Conservation (phyloP, 805 yeast genomes). For the Yarrowia deformans region DNA sequence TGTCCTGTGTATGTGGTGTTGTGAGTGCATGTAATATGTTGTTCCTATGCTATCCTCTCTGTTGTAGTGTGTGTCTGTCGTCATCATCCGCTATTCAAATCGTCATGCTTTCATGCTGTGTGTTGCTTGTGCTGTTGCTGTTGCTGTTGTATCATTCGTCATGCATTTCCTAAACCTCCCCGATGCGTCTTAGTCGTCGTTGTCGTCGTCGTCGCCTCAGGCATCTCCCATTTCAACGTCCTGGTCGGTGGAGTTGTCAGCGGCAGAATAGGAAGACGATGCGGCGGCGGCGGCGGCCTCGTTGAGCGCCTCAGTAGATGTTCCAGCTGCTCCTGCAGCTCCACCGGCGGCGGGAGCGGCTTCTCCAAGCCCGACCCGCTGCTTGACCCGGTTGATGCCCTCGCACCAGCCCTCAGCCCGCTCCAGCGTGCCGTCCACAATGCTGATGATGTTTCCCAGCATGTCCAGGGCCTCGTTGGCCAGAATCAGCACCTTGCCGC, state of each 20-base stretch:
- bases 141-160: background rate
- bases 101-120: constrained; percentile 20
- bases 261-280: background rate
- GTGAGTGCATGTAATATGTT: constrained; percentile 6
- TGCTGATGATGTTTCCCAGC: constrained; percentile 80
- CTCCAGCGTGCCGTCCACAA: constrained; percentile 82
- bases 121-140: background rate
- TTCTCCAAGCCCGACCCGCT: constrained; percentile 3
- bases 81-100: no score
- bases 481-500: constrained; percentile 76
- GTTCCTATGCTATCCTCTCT: constrained; percentile 7
- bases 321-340: background rate
- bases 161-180: background rate
- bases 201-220: background rate
- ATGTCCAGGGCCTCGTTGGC: constrained; percentile 91
- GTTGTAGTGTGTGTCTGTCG: background rate
- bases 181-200: background rate
- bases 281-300: background rate
- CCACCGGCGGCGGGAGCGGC: background rate
- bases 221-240: constrained; percentile 38
- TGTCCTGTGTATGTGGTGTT: background rate
- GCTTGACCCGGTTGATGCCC: constrained; percentile 47
- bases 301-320: background rate
- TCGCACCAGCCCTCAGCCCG: constrained; percentile 84
- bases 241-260: constrained; percentile 5